Conservation (phyloP, 495 filamentous ascomycete genomes). For the Penicillium pancosmium region DNA sequence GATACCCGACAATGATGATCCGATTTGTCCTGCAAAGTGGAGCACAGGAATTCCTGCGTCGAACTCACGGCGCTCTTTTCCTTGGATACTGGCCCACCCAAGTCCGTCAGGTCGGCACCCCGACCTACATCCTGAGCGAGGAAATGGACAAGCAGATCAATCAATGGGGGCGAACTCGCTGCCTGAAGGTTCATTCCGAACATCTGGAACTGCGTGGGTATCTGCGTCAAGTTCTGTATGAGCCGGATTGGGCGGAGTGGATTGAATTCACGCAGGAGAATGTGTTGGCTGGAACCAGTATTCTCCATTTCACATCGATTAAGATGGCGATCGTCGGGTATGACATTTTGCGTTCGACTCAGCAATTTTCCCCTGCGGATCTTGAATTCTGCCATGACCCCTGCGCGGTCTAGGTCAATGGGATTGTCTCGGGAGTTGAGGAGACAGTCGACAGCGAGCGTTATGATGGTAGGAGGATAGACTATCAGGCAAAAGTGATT, state of each 20-base stretch:
- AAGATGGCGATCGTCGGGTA: slow-evolving; percentile 26
- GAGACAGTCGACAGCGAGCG: neutral
- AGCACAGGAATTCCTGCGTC: slow-evolving; percentile 13
- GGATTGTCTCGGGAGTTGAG: neutral
- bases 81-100: slow-evolving; percentile 16
- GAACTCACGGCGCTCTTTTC: slow-evolving; percentile 16
- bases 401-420: slow-evolving; percentile 1
- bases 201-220: neutral
- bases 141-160: slow-evolving; percentile 24
- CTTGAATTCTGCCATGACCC: slow-evolving; percentile 15
- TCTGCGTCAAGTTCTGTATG: neutral
- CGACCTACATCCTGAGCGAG: slow-evolving; percentile 34
- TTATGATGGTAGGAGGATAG: too few species aligned
- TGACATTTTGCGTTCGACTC: slow-evolving; percentile 9
- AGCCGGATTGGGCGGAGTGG: neutral
- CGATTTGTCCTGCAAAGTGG: slow-evolving; percentile 32
- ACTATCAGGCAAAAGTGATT: too few species aligned
- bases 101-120: slow-evolving; percentile 33
- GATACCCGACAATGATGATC: slow-evolving; percentile 34
- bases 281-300: slow-evolving; percentile 10
- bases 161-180: slow-evolving; percentile 33
- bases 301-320: slow-evolving; percentile 36
- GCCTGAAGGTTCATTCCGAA: slow-evolving; percentile 19
- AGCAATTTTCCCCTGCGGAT: neutral
- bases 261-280: slow-evolving; percentile 18